Base-by-base conservation (phyloP, 805 yeast genomes). In the Tetrapisispora iriomotensis region DNA sequence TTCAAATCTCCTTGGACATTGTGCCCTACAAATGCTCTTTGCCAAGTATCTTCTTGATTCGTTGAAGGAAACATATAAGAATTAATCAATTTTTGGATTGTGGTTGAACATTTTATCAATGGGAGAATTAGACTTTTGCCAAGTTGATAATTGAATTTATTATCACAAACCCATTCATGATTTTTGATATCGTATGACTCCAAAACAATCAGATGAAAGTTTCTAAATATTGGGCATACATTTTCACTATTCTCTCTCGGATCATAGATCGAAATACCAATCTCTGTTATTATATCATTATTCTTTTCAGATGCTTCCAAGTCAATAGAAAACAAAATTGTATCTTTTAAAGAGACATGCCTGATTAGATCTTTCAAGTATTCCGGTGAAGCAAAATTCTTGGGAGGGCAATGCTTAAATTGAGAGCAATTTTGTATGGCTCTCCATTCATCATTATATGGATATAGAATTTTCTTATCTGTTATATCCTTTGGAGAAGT, bases 21-120 rank as follows among this genome's bases (percentile, higher is more conserved):
- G 53, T 80, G 88, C 1, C 84, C 86, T 20, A 79, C 78, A 33
- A 77, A 61, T 0, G 65, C 61, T 17, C 63, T 52, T 12, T 46
- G 43, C 48, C 53, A 47, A 0, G 53, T 50, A n/a, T 34, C 40
- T 34, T 43, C 64, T 17, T 36, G 48, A 10, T 36, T 41, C 29
- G 56, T 48, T 31, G 50, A 46, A 6, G 59, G 53, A 4, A 47
- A 39, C 43, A 72, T 63, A 50, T 72, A 74, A 39, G 59, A 60
- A 36, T 72, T 56, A 1, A 76, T 47, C 23, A 75, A 45, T 6
- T 54, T 39, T 36, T 74, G 74, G 1, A 74, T 43, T 28, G 70
- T 60, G 1, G 39, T 41, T 0, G 54, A 57, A 3, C 71, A 62
- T 15, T 68, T 65, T 2, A 42, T 37, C 26, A 62, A 38, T 7